A percentile compares a stretch with the other conserved stretches of the same genome.
Evolutionary conservation across 1,139 yeast genomes (phyloP).

Genomic region (Suhomyces yuchorum): DNA sequence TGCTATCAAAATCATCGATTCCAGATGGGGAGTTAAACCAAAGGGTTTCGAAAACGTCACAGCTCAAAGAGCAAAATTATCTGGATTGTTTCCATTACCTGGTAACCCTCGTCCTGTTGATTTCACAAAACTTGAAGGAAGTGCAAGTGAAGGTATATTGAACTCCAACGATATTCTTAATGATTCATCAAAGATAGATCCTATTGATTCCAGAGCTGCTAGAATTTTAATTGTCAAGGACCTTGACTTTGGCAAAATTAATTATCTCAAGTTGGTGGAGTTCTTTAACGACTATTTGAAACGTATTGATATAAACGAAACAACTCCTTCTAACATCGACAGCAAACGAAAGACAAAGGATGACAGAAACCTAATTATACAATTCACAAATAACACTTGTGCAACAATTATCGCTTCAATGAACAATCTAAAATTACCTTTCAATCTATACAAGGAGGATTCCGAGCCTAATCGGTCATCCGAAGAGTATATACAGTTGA

Average conservation of each 20-base stretch:
- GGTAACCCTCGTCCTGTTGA: constrained; percentile 65
- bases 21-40: constrained; percentile 78
- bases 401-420: constrained; percentile 61
- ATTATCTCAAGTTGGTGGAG: constrained; percentile 44
- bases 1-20: constrained; percentile 43
- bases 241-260: constrained; percentile 44
- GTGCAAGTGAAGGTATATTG: constrained; percentile 40
- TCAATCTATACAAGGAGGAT: constrained; percentile 29
- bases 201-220: constrained; percentile 53
- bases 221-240: constrained; percentile 52
- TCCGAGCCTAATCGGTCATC: constrained; percentile 16
- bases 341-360: constrained; percentile 38
- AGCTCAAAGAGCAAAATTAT: constrained; percentile 77
- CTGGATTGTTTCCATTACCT: constrained; percentile 80
- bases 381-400: constrained; percentile 53
- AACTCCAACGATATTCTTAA: constrained; percentile 43
- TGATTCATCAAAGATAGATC: constrained; percentile 49
- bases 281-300: constrained; percentile 45
- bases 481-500: constrained; percentile 23
- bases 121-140: constrained; percentile 55
- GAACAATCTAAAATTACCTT: constrained; percentile 37
- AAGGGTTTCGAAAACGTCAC: constrained; percentile 75
- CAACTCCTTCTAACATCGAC: constrained; percentile 34
- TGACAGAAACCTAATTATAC: constrained; percentile 47
- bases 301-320: constrained; percentile 36